Conservation (phyloP, 2,329 filamentous ascomycete genomes). For the Colletotrichum noveboracense region DNA sequence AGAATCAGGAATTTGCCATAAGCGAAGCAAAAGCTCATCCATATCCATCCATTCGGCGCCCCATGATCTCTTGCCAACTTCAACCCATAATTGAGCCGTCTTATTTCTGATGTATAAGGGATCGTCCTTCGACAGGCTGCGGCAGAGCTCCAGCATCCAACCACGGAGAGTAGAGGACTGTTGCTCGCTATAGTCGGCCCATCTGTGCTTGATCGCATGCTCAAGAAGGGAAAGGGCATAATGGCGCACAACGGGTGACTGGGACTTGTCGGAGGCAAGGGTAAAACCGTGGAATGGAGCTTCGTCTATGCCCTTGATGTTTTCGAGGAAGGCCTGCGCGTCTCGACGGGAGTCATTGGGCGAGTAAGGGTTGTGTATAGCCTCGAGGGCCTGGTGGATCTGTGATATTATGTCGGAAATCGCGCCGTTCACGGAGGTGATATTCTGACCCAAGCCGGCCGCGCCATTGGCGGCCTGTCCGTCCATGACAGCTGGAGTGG, state of each 20-base stretch:
- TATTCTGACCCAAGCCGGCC: slow-evolving; percentile 12
- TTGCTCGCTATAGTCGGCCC: slow-evolving; percentile 73
- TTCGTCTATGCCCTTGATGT: slow-evolving; percentile 78
- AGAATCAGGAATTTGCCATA: slow-evolving; percentile 77
- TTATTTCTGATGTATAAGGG: slow-evolving; percentile 90
- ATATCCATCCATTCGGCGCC: slow-evolving; percentile 93
- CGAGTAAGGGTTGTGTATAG: slow-evolving; percentile 84
- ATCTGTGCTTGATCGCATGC: slow-evolving; percentile 85
- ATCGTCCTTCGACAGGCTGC: slow-evolving; percentile 73
- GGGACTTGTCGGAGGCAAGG: slow-evolving; percentile 76
- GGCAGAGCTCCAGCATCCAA: slow-evolving; percentile 82
- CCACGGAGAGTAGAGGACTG: slow-evolving; percentile 73
- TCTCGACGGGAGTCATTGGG: slow-evolving; percentile 81
- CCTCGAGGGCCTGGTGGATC: slow-evolving; percentile 84
- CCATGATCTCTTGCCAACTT: slow-evolving; percentile 93
- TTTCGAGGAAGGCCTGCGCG: slow-evolving; percentile 85
- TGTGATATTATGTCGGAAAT: slow-evolving; percentile 59
- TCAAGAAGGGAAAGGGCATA: slow-evolving; percentile 93
- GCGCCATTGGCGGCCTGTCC: slow-evolving; percentile 37
- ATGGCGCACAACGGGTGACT: slow-evolving; percentile 85
- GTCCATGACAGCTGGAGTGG: slow-evolving; percentile 33
- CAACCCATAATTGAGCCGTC: slow-evolving; percentile 91
- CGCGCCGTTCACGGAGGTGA: slow-evolving; percentile 39
- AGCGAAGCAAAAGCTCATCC: slow-evolving; percentile 80
- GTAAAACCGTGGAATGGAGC: slow-evolving; percentile 86